A percentile compares a stretch with the other conserved stretches of the same genome.
Evolutionary conservation across 73 alveolate species (phyloP).

Genomic region (Tetrahymena thermophila): DNA sequence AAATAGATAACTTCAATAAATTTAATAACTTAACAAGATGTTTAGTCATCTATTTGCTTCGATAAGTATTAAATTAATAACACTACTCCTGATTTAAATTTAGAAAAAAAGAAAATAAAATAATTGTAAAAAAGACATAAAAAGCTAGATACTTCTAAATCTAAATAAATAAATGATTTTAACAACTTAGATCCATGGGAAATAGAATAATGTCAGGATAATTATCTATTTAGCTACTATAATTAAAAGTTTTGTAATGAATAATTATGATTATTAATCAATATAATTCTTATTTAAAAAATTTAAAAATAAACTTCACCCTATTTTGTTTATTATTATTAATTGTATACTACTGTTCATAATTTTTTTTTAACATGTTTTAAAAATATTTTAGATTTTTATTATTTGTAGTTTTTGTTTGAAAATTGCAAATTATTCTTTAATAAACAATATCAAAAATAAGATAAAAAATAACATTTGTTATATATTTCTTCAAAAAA

Average conservation of each 20-base stretch:
- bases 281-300: no score
- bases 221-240: background rate
- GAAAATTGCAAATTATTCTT: no score
- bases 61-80: background rate
- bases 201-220: background rate
- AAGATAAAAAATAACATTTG: no score
- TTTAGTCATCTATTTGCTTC: background rate
- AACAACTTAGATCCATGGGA: background rate
- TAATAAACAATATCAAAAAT: no score
- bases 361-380: no score
- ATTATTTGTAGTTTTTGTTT: no score
- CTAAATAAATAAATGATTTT: background rate
- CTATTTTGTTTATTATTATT: no score
- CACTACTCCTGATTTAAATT: background rate
- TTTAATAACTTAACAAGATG: background rate
- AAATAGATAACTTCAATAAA: background rate
- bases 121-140: background rate
- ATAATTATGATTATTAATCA: background rate
- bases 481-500: no score
- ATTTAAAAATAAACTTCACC: no score
- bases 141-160: background rate
- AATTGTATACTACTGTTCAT: no score
- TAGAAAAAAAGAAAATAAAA: background rate
- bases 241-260: background rate
- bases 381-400: no score